Percentiles rank a stretch among this genome's conserved stretches.
These are phyloP conservation scores for Saxophila tyrrhenica DNA, from an alignment of 495 filamentous ascomycete genomes.

Conservation along the genomic window DNA sequence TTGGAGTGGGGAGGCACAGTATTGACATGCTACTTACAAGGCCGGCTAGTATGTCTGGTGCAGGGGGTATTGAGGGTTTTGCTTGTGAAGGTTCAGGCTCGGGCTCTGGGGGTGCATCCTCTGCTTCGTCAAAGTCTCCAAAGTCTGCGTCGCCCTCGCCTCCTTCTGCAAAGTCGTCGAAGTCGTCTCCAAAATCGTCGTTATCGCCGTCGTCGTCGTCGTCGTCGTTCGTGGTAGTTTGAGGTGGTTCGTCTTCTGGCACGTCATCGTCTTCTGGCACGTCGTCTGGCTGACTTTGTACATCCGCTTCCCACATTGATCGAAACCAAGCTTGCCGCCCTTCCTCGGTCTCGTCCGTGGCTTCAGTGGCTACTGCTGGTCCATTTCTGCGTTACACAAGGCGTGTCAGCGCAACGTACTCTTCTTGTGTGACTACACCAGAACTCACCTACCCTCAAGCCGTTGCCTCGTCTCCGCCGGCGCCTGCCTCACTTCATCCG, in stretches of 20 bases:
- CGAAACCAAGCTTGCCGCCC: conserved; percentile 10
- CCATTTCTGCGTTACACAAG: neutral
- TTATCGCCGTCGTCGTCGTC: conserved; percentile 32
- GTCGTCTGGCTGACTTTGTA: neutral
- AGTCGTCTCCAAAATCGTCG: conserved; percentile 68
- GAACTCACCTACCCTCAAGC: conserved; percentile 37
- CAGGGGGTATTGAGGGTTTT: conserved; percentile 24
- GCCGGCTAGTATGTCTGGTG: conserved; percentile 27
- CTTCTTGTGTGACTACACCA: neutral
- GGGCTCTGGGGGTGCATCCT: conserved; percentile 25
- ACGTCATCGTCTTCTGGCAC: conserved; percentile 12
- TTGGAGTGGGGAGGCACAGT: neutral
- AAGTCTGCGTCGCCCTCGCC: conserved; percentile 63
- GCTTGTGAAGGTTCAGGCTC: conserved; percentile 31
- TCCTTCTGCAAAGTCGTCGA: conserved; percentile 92
- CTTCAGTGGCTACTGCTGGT: conserved; percentile 2
- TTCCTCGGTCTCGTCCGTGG: conserved; percentile 3
- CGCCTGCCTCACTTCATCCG: conserved; percentile 51
- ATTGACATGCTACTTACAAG: conserved; percentile 21
- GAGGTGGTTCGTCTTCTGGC: conserved; percentile 34
- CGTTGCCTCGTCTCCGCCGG: conserved; percentile 41
- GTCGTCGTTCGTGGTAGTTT: conserved; percentile 32
- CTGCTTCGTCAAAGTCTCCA: conserved; percentile 78
- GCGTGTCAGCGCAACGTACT: neutral
- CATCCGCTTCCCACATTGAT: conserved; percentile 13